Conservation (phyloP, 495 filamentous ascomycete species). For the Echria macrotheca region DNA sequence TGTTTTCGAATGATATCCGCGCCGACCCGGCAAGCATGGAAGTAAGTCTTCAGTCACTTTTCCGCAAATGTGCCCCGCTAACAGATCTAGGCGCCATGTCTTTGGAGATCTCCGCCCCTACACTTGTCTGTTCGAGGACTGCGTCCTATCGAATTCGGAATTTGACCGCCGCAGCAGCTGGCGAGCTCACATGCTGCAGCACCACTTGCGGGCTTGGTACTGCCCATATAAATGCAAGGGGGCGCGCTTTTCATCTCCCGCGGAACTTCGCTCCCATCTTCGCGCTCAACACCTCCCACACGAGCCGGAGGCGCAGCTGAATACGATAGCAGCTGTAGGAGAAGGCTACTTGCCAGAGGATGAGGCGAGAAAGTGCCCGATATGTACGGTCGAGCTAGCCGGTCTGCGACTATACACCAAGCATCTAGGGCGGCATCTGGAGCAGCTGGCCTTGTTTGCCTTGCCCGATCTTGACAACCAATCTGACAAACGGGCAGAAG, state of each 20-base stretch:
- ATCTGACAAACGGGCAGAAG: background rate
- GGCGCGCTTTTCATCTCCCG: no score
- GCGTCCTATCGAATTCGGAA: background rate
- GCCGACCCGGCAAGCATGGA: background rate
- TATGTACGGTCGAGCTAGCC: background rate
- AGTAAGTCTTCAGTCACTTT: background rate
- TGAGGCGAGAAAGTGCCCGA: background rate
- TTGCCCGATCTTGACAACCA: background rate
- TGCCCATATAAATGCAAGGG: background rate
- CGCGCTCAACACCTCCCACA: background rate
- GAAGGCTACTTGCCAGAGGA: background rate
- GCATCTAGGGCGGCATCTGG: background rate
- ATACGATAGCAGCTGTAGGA: background rate
- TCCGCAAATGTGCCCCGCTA: background rate
- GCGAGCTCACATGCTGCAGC: background rate
- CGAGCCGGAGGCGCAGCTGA: background rate
- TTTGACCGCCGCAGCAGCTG: background rate
- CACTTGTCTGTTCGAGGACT: background rate
- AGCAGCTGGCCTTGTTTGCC: constrained; percentile 2
- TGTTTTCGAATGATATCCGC: constrained; percentile 1
- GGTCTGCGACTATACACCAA: background rate
- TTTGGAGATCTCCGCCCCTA: constrained; percentile 3
- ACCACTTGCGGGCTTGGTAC: background rate
- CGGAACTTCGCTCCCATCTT: no score
- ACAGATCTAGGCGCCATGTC: background rate